These are phyloP conservation scores for Spathaspora hagerdaliae DNA, from an alignment of 805 yeast species.

Conservation along the genomic window DNA sequence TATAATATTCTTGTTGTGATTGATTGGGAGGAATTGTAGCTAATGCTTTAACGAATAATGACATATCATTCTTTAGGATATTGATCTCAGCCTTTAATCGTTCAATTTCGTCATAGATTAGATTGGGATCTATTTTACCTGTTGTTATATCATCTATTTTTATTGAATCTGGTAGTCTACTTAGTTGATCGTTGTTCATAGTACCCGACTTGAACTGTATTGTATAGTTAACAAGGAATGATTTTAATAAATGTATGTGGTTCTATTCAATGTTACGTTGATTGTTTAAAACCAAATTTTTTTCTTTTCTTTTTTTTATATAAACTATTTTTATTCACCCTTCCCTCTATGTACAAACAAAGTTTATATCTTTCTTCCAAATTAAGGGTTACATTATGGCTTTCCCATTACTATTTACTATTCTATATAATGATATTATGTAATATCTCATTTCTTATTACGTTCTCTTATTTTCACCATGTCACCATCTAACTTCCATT, in stretches of 20 bases:
- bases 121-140: constrained; percentile 35
- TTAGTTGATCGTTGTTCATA: neutral
- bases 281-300: too few relatives aligned
- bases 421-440: too few relatives aligned
- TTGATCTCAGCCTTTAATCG: constrained; percentile 40
- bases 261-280: too few relatives aligned
- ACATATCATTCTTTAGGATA: constrained; percentile 38
- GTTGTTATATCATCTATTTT: constrained; percentile 42
- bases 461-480: constrained; percentile 22
- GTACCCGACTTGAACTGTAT: neutral
- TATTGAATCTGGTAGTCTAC: constrained; percentile 26
- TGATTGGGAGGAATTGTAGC: constrained; percentile 28
- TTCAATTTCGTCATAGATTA: constrained; percentile 43
- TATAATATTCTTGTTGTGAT: constrained; percentile 36
- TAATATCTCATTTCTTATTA: neutral
- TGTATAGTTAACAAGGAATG: too few relatives aligned
- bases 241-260: too few relatives aligned
- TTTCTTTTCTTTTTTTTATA: too few relatives aligned
- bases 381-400: too few relatives aligned
- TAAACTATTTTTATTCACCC: too few relatives aligned
- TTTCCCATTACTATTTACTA: too few relatives aligned
- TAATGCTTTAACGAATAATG: constrained; percentile 31
- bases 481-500: constrained; percentile 20
- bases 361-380: too few relatives aligned
- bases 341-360: too few relatives aligned